Evolutionary conservation across 345 rosid species (phyloP), one percentile per base, ranked within the genome.

Genomic region (Pistacia integerrima): DNA sequence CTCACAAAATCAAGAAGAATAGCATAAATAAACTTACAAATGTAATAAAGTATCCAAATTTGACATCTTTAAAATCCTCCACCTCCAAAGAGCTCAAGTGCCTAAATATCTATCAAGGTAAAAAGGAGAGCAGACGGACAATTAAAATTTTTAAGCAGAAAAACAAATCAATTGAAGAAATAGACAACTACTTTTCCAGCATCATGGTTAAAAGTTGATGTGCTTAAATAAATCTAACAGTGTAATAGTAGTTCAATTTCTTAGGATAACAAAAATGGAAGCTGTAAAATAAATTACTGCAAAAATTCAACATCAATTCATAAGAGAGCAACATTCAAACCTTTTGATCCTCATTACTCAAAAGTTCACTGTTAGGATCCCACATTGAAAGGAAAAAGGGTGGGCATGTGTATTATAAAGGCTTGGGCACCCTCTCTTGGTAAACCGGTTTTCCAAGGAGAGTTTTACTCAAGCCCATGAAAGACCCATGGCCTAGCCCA

Each of bases 281-380:
- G 68, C 17, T 18, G 61, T 14, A 51, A 49, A 48, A 62, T 6
- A 73, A 56, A 59, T 55, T 51, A 44, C 58, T 60, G 52, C n/a
- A 22, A 76, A 69, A 46, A 8, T 62, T 44, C 49, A 13, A 61
- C 52, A 48, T 61, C 35, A 73, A 41, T 38, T 46, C 22, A 55
- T 12, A 16, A 20, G 52, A 20, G 35, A 67, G 44, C 3, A 63
- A 55, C 72, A 73, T 56, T 54, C 77, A 82, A 82, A 95, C 98
- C 97, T 95, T 90, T 69, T 95, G 97, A 82, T 95, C 99, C 80
- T 92, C 98, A 67, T 93, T 97, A 4, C 79, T 88, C 87, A 95
- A 82, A 57, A 95, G 94, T 22, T 86, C 85, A 77, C 90, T 22
- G 22, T 22, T 22, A 22, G 22, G 22, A 22, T 22, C 22, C 22